Percentiles rank a stretch among this genome's conserved stretches.
phyloP scores from a whole-genome alignment of 2,329 filamentous ascomycete genomes.

The Hymenoscyphus fraxineus region DNA sequence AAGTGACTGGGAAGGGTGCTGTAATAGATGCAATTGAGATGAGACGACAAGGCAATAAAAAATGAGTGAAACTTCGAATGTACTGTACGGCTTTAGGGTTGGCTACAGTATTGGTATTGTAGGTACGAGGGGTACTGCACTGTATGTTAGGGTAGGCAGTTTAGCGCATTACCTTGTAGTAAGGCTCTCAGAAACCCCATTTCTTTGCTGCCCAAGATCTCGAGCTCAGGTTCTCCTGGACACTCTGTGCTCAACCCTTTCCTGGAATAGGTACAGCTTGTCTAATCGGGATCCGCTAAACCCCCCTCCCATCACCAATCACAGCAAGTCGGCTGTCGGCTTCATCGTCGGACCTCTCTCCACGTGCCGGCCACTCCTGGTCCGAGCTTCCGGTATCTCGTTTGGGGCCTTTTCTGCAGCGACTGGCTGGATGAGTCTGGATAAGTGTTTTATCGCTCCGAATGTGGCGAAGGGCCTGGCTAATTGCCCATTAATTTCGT shows the following conservation, averaged over 20 bases:
- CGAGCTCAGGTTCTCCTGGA: neutral
- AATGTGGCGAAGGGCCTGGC: neutral
- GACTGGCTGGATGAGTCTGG: neutral
- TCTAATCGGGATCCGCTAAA: neutral
- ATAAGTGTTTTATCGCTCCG: neutral
- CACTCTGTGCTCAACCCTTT: neutral
- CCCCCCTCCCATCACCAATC: neutral
- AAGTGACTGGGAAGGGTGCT: neutral
- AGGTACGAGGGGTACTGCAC: neutral
- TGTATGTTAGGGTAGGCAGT: too few relatives aligned
- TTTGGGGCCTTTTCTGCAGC: neutral
- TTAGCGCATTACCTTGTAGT: too few relatives aligned
- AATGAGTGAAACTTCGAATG: neutral
- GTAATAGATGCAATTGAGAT: neutral
- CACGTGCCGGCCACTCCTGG: neutral
- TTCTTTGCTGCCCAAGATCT: constrained; percentile 1
- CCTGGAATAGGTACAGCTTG: too few relatives aligned
- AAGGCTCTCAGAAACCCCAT: neutral
- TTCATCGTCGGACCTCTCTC: neutral
- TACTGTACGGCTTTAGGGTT: neutral
- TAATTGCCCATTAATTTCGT: constrained; percentile 1
- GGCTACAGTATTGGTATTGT: neutral
- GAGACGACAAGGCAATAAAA: neutral
- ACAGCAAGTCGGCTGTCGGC: neutral
- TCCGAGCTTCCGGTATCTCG: neutral